Evolutionary conservation across 306 rosid genomes (phyloP), one percentile per base, ranked within the genome.

Genomic region (Begonia masoniana): DNA sequence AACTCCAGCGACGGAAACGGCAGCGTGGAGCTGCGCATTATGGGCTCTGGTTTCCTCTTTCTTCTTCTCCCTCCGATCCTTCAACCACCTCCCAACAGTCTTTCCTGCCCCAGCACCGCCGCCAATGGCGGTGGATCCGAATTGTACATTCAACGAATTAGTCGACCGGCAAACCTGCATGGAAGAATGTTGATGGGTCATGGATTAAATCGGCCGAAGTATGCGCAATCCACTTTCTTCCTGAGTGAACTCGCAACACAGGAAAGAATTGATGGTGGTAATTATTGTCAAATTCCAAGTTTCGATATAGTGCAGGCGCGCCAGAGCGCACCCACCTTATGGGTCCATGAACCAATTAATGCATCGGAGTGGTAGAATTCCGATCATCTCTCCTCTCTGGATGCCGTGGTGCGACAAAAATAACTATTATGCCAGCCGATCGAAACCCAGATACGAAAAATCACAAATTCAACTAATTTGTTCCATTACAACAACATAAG

Each of bases 81-180:
- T 88, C 1, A 88, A 77, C 97, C 97, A 88, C 71, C 97, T 69
- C 4, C 97, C 97, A 1, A 88, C 87, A 21, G 97, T 92, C 78
- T 92, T 92, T 0, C 96, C 49, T n/a, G 71, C 69, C 0, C 61
- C 24, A 0, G 68, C 59, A 0, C 68, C 46, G 0, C 74, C 72
- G 4, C 57, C 69, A 39, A 15, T 64, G 59, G 76, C 65, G 15
- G 74, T 35, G 0, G 73, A 24, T 49, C 82, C 68, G 50, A 56
- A 68, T 53, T 81, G 81, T 41, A 50, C 43, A 26, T 62, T 80
- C 15, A 68, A 57, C 42, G 60, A 63, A 59, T 69, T 77, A 68
- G 16, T 77, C 31, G 79, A 7, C 15, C 93, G 94, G 64, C 72
- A 57, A 56, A 61, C 75, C 96, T 91, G 79, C 67, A 74, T 4